These are phyloP conservation scores for Paxillus ammoniavirescens DNA, from an alignment of 768 basidiomycete genomes.

Conservation along the genomic window DNA sequence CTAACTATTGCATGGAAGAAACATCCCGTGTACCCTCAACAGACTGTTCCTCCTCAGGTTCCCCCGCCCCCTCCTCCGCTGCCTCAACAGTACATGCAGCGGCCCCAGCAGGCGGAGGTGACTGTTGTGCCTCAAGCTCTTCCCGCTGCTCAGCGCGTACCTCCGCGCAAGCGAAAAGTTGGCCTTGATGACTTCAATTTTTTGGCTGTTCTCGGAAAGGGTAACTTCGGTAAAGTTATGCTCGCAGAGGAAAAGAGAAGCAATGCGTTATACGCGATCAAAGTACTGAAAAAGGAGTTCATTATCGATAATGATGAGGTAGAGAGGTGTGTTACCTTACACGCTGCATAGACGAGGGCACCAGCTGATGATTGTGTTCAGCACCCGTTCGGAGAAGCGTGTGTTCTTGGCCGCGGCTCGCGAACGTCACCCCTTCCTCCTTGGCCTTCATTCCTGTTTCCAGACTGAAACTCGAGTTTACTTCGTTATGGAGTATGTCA, in stretches of 20 bases:
- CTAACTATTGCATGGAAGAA: constrained; percentile 12
- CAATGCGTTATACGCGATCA: constrained; percentile 92
- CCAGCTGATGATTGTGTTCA: constrained; percentile 31
- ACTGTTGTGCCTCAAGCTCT: constrained; percentile 27
- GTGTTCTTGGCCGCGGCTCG: constrained; percentile 97
- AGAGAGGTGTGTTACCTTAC: constrained; percentile 67
- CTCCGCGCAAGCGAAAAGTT: constrained; percentile 74
- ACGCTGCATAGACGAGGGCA: background rate
- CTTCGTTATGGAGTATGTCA: constrained; percentile 99
- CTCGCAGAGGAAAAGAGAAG: constrained; percentile 96
- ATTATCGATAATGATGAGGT: constrained; percentile 99
- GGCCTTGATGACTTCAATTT: constrained; percentile 99
- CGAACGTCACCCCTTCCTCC: constrained; percentile 95
- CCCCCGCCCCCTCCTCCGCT: constrained; percentile 13
- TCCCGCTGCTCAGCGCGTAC: constrained; percentile 40
- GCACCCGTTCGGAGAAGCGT: constrained; percentile 98
- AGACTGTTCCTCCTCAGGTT: constrained; percentile 17
- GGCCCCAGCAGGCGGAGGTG: constrained; percentile 31
- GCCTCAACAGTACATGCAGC: constrained; percentile 25
- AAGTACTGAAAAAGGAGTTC: constrained; percentile 99
- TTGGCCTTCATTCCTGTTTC: constrained; percentile 97
- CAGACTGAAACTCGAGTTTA: constrained; percentile 99
- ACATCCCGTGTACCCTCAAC: constrained; percentile 25
- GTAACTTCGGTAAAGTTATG: constrained; percentile 99
- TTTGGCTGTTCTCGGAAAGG: constrained; percentile 96